These are phyloP conservation scores for Corylus americana DNA, from an alignment of 306 rosid species.

Conservation along the genomic window DNA sequence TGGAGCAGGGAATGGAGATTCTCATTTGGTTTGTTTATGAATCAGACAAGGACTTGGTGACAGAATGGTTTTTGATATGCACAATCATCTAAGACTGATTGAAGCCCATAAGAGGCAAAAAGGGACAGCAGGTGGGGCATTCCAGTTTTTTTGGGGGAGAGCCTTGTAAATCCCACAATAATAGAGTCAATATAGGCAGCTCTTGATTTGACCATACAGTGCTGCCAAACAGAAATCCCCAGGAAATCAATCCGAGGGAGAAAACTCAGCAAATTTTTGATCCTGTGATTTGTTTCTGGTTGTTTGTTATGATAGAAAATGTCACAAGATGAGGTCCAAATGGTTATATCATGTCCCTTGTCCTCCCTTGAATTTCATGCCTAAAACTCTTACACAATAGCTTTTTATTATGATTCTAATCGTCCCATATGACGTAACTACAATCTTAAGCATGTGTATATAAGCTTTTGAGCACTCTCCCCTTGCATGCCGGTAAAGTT, in stretches of 20 bases:
- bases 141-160: constrained; percentile 26
- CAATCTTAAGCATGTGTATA: too few relatives aligned
- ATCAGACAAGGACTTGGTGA: constrained; percentile 64
- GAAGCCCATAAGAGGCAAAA: constrained; percentile 73
- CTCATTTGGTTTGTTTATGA: constrained; percentile 60
- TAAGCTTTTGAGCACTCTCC: too few relatives aligned
- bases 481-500: too few relatives aligned
- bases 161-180: constrained; percentile 51
- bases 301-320: constrained; percentile 20
- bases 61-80: constrained; percentile 66
- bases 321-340: neutral
- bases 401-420: too few relatives aligned
- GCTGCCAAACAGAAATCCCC: constrained; percentile 40
- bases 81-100: constrained; percentile 71
- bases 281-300: constrained; percentile 34
- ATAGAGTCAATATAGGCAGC: constrained; percentile 52
- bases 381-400: neutral
- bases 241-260: constrained; percentile 29
- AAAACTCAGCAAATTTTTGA: constrained; percentile 16
- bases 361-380: neutral
- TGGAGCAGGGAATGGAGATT: constrained; percentile 45
- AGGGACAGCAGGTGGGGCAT: constrained; percentile 68
- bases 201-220: constrained; percentile 60
- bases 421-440: too few relatives aligned
- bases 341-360: too few relatives aligned